Conservation (phyloP, 2,329 filamentous ascomycete genomes). For the Phialophora expanda region DNA sequence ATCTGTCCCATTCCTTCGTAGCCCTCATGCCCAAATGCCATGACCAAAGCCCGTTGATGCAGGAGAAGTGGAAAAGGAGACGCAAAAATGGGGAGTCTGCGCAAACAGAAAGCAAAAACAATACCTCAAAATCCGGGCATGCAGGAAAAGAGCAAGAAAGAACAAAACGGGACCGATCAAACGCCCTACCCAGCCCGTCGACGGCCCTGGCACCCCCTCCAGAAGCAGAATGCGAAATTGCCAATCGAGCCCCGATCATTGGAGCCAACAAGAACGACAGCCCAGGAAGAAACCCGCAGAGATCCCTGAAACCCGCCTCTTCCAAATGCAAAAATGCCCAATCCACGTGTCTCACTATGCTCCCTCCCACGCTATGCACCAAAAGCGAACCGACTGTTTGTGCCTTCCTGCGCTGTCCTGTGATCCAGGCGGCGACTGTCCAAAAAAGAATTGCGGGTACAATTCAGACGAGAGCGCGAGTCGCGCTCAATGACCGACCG, state of each 20-base stretch:
- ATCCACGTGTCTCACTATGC: conserved; percentile 29
- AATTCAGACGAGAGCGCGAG: conserved; percentile 11
- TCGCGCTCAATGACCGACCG: conserved; percentile 9
- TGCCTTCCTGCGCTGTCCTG: conserved; percentile 34
- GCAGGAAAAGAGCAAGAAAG: neutral
- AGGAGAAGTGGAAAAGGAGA: neutral
- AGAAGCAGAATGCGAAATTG: neutral
- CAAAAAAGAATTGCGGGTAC: conserved; percentile 16
- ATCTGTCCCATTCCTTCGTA: conserved; percentile 11
- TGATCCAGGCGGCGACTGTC: conserved; percentile 26
- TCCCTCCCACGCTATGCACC: conserved; percentile 33
- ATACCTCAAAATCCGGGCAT: neutral
- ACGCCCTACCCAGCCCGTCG: neutral
- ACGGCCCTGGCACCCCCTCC: neutral
- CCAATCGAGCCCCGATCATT: neutral
- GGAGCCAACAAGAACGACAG: neutral
- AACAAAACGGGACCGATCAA: neutral
- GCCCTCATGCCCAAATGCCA: conserved; percentile 9
- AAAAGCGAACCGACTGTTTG: conserved; percentile 27
- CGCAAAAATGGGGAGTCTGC: neutral
- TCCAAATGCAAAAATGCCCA: conserved; percentile 11
- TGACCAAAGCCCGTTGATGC: conserved; percentile 10
- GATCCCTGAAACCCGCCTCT: conserved; percentile 18
- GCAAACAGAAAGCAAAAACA: neutral
- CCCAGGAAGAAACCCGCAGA: conserved; percentile 1